These are phyloP conservation scores for Setaria italica DNA, from an alignment of 202 grass and related monocot species.

Conservation along the genomic window DNA sequence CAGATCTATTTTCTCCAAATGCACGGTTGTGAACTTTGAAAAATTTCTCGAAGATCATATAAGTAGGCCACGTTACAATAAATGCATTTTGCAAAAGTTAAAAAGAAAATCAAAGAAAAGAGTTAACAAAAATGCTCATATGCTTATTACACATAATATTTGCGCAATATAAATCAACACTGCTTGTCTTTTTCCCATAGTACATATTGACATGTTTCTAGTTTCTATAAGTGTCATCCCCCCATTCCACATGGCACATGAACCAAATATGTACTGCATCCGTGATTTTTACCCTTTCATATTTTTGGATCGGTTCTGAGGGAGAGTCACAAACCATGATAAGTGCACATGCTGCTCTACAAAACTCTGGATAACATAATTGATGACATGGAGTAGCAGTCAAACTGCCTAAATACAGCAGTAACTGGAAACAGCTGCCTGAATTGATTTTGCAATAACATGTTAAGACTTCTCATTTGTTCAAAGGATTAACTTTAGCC, in stretches of 20 bases:
- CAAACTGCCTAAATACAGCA: not conserved
- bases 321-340: not conserved
- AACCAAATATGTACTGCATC: not conserved
- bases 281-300: not conserved
- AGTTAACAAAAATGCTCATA: not conserved
- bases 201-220: not conserved
- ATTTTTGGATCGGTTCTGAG: not conserved
- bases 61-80: not conserved
- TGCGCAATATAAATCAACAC: not conserved
- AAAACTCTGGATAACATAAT: not conserved
- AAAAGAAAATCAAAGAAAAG: not conserved
- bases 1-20: not conserved
- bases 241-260: not conserved
- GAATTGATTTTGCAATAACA: not conserved
- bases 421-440: not conserved
- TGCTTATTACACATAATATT: not conserved
- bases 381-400: not conserved
- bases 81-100: not conserved
- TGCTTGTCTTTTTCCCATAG: not conserved
- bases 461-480: not conserved
- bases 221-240: not conserved
- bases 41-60: not conserved
- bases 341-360: not conserved
- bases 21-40: not conserved
- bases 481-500: slow-evolving; percentile 5